Conservation (phyloP, 2,329 filamentous ascomycete genomes). For the Penicillium sp. region DNA sequence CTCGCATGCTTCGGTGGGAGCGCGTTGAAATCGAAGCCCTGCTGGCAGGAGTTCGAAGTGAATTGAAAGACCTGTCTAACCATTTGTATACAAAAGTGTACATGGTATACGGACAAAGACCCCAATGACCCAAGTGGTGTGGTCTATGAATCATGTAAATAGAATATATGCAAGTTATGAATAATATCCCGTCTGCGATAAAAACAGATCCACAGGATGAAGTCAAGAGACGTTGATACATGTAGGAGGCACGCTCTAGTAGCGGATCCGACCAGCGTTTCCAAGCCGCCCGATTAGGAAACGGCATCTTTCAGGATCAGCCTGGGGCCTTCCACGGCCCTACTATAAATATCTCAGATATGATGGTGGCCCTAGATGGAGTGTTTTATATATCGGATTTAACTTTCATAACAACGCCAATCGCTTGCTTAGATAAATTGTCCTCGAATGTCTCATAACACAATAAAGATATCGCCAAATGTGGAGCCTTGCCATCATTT, state of each 20-base stretch:
- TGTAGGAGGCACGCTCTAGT: too few relatives aligned
- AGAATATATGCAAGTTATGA: background rate
- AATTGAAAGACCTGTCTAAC: slow-evolving; percentile 34
- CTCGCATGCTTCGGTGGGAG: slow-evolving; percentile 37
- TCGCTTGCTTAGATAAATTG: too few relatives aligned
- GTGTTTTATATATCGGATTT: too few relatives aligned
- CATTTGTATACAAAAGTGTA: slow-evolving; percentile 36
- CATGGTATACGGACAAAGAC: slow-evolving; percentile 31
- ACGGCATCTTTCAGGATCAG: too few relatives aligned
- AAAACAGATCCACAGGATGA: background rate
- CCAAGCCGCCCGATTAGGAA: too few relatives aligned
- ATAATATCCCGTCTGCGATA: background rate
- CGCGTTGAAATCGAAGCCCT: slow-evolving; percentile 38
- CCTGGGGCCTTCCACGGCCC: too few relatives aligned
- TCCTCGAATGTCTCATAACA: background rate
- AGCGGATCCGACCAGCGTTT: too few relatives aligned
- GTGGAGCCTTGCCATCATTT: background rate
- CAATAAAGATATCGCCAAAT: background rate
- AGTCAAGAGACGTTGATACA: background rate
- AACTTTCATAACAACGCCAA: too few relatives aligned
- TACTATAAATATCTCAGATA: too few relatives aligned
- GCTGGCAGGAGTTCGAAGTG: slow-evolving; percentile 36
- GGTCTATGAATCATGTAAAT: background rate
- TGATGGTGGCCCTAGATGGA: too few relatives aligned
- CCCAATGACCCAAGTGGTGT: slow-evolving; percentile 1